Evolutionary conservation across 2,329 filamentous ascomycete species (phyloP), one percentile per base, ranked within the genome.

Genomic region (Dothideomycetes sp.): DNA sequence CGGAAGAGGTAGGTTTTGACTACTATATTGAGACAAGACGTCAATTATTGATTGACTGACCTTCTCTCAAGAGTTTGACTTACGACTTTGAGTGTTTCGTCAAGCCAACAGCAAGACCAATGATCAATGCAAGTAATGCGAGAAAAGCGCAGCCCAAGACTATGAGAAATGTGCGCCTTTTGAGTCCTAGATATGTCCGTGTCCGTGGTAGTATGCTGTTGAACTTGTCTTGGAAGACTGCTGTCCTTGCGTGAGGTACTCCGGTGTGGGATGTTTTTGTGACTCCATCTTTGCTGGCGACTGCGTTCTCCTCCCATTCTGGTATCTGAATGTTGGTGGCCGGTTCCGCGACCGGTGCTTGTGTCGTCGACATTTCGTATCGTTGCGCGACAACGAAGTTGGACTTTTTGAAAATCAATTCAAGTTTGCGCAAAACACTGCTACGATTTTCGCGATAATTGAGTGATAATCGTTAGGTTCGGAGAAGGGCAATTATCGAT

Each of bases 1-100:
- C 3, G 73, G 73, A 6, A 76, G 62, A 3, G 72, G 71, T 5
- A 76, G 60, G 47, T 71, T 69, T 29, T 56, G 50, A 38, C 46
- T 44, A 32, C 57, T 61, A 29, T 13, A 5, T 11, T 13, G 38
- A 55, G 28, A 55, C 47, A n/a, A 24, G 11, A 15, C 15, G 15
- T 32, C 33, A 33, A 35, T 29, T 6, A 9, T 9, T 24, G 15
- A 12, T 18, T n/a, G n/a, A n/a, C n/a, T n/a, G n/a, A 36, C 11
- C 12, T 15, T 17, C 15, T 8, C 8, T 6, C 6, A 12, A 30
- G 12, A 25, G 16, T 16, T 13, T 2, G 15, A 39, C 28, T 43
- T 18, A 46, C 44, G 39, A 47, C 43, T 43, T 49, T 6, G 47
- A 46, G 13, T 33, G 28, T 12, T 32, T 43, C 4, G 52, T 47